phyloP scores from a whole-genome alignment of 257 asterid species.

The Prunella vulgaris region DNA sequence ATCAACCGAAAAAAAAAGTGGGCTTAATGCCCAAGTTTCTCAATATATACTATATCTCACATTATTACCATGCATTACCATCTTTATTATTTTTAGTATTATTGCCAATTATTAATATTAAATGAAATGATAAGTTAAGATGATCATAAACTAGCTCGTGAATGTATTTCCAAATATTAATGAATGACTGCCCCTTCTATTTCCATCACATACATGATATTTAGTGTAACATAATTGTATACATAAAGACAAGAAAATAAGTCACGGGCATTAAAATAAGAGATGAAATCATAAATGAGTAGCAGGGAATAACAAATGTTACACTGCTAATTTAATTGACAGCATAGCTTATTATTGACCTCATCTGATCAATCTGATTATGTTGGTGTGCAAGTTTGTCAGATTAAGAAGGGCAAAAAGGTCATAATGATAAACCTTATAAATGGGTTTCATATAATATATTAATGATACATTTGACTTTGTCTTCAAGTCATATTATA shows the following conservation, averaged over 20 bases:
- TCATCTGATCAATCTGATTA: slow-evolving; percentile 3
- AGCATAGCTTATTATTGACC: slow-evolving; percentile 14
- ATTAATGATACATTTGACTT: slow-evolving; percentile 37
- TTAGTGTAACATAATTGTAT: slow-evolving; percentile 2
- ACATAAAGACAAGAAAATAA: slow-evolving; percentile 9
- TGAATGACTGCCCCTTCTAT: not conserved
- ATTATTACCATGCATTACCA: slow-evolving; percentile 7
- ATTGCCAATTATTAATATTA: not conserved
- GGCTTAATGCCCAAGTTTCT: no score
- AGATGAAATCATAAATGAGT: slow-evolving; percentile 7
- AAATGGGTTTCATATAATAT: slow-evolving; percentile 11
- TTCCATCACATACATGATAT: not conserved
- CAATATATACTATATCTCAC: no score
- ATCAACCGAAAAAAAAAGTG: no score
- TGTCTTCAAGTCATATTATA: slow-evolving; percentile 28
- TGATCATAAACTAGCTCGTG: not conserved
- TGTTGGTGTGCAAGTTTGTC: slow-evolving; percentile 24
- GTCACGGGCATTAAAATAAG: not conserved
- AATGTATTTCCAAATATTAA: not conserved
- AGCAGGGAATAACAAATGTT: not conserved
- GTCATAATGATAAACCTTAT: slow-evolving; percentile 10
- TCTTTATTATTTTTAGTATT: not conserved
- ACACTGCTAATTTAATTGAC: not conserved
- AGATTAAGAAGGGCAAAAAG: slow-evolving; percentile 21
- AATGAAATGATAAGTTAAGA: slow-evolving; percentile 8